A percentile compares a stretch with the other conserved stretches of the same genome.
Evolutionary conservation across 192 early-diverging fungal species (phyloP).

Genomic region (Piromyces sp.): DNA sequence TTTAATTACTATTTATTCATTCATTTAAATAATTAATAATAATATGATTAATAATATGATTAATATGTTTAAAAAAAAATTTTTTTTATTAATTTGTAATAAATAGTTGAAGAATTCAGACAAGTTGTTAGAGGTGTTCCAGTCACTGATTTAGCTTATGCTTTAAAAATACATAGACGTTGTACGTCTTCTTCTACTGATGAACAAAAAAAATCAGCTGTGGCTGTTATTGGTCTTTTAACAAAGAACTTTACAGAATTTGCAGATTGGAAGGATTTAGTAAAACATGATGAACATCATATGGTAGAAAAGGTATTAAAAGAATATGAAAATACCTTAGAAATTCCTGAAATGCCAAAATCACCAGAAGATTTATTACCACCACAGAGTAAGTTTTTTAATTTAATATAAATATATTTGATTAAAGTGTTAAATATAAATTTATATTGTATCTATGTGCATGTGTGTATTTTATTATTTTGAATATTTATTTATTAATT

Average conservation of each 20-base stretch:
- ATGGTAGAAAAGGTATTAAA: slow-evolving; percentile 54
- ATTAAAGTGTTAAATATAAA: too few relatives aligned
- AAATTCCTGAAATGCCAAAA: background rate
- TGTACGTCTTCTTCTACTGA: slow-evolving; percentile 41
- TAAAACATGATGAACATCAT: slow-evolving; percentile 60
- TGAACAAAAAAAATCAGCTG: slow-evolving; percentile 56
- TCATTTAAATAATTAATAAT: too few relatives aligned
- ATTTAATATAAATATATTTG: too few relatives aligned
- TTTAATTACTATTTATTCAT: too few relatives aligned
- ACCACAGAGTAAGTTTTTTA: background rate
- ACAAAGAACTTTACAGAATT: slow-evolving; percentile 60
- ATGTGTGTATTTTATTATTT: too few relatives aligned
- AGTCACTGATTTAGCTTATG: slow-evolving; percentile 60
- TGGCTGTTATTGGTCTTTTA: slow-evolving; percentile 61
- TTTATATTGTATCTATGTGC: too few relatives aligned
- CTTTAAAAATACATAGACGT: slow-evolving; percentile 58
- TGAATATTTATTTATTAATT: too few relatives aligned
- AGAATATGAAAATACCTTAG: slow-evolving; percentile 18
- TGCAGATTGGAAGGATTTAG: slow-evolving; percentile 77
- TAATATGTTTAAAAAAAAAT: too few relatives aligned
- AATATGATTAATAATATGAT: too few relatives aligned
- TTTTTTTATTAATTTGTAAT: too few relatives aligned
- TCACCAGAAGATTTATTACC: background rate
- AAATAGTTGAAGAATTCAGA: slow-evolving; percentile 66
- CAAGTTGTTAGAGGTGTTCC: slow-evolving; percentile 55